A percentile compares a stretch with the other conserved stretches of the same genome.
Conservation (phyloP, 140 eudicot genomes). For the Cichorium intybus region DNA sequence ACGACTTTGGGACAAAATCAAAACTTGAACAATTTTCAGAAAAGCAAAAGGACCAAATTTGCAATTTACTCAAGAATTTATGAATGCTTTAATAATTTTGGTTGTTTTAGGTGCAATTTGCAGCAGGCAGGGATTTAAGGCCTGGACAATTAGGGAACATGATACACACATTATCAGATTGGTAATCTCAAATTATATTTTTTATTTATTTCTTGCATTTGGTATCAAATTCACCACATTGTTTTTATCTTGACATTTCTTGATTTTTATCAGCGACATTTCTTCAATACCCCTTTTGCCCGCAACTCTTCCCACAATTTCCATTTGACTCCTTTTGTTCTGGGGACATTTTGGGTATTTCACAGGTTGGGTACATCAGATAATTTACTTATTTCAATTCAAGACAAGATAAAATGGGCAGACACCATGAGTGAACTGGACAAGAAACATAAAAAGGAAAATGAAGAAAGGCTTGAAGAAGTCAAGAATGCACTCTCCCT, state of each 20-base stretch:
- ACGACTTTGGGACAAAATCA: too few relatives aligned
- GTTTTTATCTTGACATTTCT: not conserved
- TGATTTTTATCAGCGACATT: too few relatives aligned
- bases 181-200: constrained; percentile 44
- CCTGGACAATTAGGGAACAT: constrained; percentile 87
- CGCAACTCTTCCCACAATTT: not conserved
- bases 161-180: constrained; percentile 69
- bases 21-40: too few relatives aligned
- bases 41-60: too few relatives aligned
- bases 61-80: not conserved
- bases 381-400: constrained; percentile 69
- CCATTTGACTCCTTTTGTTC: not conserved
- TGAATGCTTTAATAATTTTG: constrained; percentile 3
- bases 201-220: not conserved
- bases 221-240: constrained; percentile 5
- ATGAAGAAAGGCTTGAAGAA: constrained; percentile 71
- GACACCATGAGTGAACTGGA: constrained; percentile 82
- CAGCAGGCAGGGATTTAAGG: constrained; percentile 97
- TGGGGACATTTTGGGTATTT: not conserved
- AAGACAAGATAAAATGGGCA: constrained; percentile 98
- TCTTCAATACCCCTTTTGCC: too few relatives aligned
- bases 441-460: constrained; percentile 75
- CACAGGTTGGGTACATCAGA: constrained; percentile 84
- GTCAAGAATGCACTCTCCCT: constrained; percentile 68
- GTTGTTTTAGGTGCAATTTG: constrained; percentile 82